Base-by-base conservation (phyloP, 2,329 filamentous ascomycete genomes). In the Diaporthe vexans region DNA sequence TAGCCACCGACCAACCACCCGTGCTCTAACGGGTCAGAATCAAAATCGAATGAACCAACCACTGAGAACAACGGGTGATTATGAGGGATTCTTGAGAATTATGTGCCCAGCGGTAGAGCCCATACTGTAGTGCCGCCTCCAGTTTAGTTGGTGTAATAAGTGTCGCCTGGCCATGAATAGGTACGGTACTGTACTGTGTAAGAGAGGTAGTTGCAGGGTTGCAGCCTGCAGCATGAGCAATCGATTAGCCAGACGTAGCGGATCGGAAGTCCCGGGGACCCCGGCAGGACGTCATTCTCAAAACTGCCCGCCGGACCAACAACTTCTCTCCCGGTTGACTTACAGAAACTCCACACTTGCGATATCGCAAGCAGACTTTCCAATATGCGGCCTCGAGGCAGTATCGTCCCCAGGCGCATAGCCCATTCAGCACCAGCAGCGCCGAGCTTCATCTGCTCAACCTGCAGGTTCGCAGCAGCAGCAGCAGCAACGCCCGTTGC, bases 401-500 rank as follows among this genome's bases (percentile, higher is more conserved):
- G 35, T 40, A 70, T 33, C 57, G 52, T 56, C 48, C 35, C 51
- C 35, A 43, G 33, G 43, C 56, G 33, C 56, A 40, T 43, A 37
- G 57, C 21, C 29, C 15, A 5, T 46, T 7, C 29, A 46, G 35
- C 69, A 61, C 24, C 57, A 43, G 19, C 57, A 19, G 43, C 69
- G 51, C 46, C 72, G 51, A 33, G 43, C 43, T 74, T 75, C 37
- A 65, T 74, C 54, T 75, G 74, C 61, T 63, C 72, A 4, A 63
- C 59, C 61, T 75, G 74, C 74, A 70, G 61, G 24, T 63, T 65
- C 19, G 54, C 57, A 48, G 63, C 63, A 35, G 57, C 19, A n/a
- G 46, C 46, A 43, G 5, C 40, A 43, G 40, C 73, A 11, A n/a
- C 61, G 57, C 13, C n/a, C 56, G 52, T 43, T 26, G 24, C 48